Evolutionary conservation across 2,329 filamentous ascomycete genomes (phyloP).

Genomic region (Fonsecaea pedrosoi): DNA sequence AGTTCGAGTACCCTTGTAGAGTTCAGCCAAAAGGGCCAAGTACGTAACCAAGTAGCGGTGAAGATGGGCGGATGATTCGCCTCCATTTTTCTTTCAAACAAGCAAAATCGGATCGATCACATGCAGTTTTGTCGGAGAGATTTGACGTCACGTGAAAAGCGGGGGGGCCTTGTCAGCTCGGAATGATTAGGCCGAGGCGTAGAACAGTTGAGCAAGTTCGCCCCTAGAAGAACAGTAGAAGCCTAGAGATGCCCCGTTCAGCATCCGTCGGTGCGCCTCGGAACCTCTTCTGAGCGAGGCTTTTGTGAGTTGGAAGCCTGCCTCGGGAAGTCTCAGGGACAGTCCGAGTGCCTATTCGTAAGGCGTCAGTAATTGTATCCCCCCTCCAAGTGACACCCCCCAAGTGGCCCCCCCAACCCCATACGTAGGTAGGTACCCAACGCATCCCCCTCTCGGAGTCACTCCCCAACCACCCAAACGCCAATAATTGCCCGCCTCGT

Average conservation of each 20-base stretch:
- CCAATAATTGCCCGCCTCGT: neutral
- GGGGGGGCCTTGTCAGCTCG: neutral
- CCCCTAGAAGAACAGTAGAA: neutral
- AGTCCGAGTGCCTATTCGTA: too few relatives aligned
- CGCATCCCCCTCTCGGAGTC: neutral
- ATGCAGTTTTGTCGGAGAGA: neutral
- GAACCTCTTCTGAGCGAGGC: neutral
- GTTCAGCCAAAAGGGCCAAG: neutral
- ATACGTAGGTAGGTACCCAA: neutral
- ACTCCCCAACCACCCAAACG: neutral
- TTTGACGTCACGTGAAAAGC: neutral
- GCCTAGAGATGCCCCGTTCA: neutral
- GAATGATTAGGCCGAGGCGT: slow-evolving; percentile 13
- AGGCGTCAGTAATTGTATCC: too few relatives aligned
- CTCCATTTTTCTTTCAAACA: neutral
- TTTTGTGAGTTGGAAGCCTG: neutral
- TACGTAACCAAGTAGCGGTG: neutral
- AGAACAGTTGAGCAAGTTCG: too few relatives aligned
- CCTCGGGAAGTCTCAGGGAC: neutral
- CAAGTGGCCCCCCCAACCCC: too few relatives aligned
- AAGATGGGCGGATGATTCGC: neutral
- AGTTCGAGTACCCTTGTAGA: neutral
- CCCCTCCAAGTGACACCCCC: too few relatives aligned
- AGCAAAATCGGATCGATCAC: neutral
- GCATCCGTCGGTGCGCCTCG: too few relatives aligned